phyloP scores from a whole-genome alignment of 257 asterid genomes.

The Fraxinus americana region DNA sequence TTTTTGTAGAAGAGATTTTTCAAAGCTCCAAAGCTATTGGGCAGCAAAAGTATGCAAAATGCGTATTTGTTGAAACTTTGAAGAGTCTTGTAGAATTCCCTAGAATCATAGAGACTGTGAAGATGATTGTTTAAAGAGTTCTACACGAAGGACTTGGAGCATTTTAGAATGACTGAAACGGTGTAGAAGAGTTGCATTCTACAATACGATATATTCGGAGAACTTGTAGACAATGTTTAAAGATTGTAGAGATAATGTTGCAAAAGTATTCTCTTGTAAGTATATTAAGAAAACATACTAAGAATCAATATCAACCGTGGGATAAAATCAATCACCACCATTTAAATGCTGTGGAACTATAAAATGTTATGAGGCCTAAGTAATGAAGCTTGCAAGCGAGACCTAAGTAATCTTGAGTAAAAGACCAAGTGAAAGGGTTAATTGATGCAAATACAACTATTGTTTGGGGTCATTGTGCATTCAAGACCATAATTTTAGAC shows the following conservation, averaged over 20 bases:
- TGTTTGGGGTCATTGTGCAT: too few relatives aligned
- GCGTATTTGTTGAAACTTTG: neutral
- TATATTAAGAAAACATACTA: neutral
- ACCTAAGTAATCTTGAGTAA: too few relatives aligned
- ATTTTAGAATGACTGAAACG: neutral
- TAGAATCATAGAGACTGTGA: neutral
- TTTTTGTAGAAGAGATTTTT: too few relatives aligned
- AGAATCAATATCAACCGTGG: neutral
- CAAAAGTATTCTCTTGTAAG: neutral
- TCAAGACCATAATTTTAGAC: too few relatives aligned
- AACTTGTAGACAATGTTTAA: neutral
- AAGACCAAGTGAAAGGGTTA: neutral
- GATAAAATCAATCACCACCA: neutral
- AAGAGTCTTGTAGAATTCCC: neutral
- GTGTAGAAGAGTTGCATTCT: neutral
- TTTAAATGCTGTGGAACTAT: neutral
- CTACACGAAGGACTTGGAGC: neutral
- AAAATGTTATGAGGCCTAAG: neutral
- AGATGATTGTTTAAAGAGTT: neutral
- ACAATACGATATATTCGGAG: neutral
- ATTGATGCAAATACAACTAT: too few relatives aligned
- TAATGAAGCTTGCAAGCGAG: neutral
- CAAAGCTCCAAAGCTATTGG: too few relatives aligned
- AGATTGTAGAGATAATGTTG: neutral
- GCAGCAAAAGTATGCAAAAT: neutral